phyloP scores from a whole-genome alignment of 2,329 filamentous ascomycete species.

The Neonectria magnoliae region DNA sequence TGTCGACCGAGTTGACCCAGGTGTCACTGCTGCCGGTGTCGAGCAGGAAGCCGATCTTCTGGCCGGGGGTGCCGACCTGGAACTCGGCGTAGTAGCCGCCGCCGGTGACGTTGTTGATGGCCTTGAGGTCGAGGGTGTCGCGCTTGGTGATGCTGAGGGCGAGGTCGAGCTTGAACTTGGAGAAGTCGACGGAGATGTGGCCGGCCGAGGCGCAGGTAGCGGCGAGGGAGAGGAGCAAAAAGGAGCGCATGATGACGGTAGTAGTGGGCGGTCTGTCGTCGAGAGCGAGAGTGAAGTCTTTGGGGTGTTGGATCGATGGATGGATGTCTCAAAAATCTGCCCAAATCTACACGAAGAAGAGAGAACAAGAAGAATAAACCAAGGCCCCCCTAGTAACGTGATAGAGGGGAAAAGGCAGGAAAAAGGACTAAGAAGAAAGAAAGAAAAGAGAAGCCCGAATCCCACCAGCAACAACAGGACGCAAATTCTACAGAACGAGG shows the following conservation, averaged over 20 bases:
- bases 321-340: not conserved
- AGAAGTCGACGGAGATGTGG: slow-evolving; percentile 36
- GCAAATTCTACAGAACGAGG: not conserved
- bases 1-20: slow-evolving; percentile 68
- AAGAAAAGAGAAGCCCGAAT: not conserved
- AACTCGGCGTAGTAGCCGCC: slow-evolving; percentile 68
- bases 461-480: not conserved
- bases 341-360: not conserved
- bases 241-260: slow-evolving; percentile 27
- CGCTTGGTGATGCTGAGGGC: slow-evolving; percentile 36
- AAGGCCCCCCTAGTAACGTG: not conserved
- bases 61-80: slow-evolving; percentile 67
- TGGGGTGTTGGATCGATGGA: not conserved
- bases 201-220: slow-evolving; percentile 37
- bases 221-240: slow-evolving; percentile 34
- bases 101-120: slow-evolving; percentile 63
- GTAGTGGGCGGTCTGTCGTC: not conserved
- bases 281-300: not conserved
- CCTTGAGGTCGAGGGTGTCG: slow-evolving; percentile 48
- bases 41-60: slow-evolving; percentile 63
- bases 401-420: not conserved
- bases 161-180: slow-evolving; percentile 25
- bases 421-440: not conserved
- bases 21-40: slow-evolving; percentile 73
- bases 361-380: not conserved